Evolutionary conservation across 495 filamentous ascomycete species (phyloP).

Genomic region (Peziza echinospora): DNA sequence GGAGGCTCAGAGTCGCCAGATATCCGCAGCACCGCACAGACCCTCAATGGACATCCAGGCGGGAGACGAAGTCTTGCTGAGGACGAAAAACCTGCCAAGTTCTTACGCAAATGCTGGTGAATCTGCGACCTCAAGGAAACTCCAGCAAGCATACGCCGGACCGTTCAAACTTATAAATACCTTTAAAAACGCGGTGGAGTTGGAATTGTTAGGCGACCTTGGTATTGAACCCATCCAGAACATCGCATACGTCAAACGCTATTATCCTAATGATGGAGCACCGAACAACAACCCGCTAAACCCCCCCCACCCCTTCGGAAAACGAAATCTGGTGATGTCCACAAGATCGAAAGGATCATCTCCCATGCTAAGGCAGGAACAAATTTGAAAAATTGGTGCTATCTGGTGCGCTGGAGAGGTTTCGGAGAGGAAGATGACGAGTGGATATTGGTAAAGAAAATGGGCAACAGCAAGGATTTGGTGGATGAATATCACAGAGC

Average conservation of each 20-base stretch:
- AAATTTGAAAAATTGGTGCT: not conserved
- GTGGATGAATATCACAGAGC: not conserved
- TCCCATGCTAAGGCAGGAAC: not conserved
- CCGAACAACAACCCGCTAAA: no score
- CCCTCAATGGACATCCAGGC: no score
- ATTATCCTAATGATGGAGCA: no score
- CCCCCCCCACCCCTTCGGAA: not conserved
- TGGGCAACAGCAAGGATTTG: not conserved
- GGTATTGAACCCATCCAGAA: no score
- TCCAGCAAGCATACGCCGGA: not conserved
- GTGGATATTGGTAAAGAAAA: not conserved
- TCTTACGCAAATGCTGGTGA: not conserved
- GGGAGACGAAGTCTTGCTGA: not conserved
- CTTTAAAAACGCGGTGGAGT: not conserved
- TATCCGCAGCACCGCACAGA: no score
- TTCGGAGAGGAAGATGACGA: not conserved
- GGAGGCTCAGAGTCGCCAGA: not conserved
- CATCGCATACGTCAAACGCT: no score
- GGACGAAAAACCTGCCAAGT: not conserved
- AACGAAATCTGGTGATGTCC: no score
- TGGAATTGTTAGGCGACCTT: no score
- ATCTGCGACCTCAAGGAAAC: not conserved
- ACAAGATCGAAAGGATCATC: not conserved
- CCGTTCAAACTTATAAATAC: not conserved
- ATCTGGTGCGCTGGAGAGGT: not conserved